Evolutionary conservation across 2,329 filamentous ascomycete genomes (phyloP).

Genomic region (Neonectria hederae): DNA sequence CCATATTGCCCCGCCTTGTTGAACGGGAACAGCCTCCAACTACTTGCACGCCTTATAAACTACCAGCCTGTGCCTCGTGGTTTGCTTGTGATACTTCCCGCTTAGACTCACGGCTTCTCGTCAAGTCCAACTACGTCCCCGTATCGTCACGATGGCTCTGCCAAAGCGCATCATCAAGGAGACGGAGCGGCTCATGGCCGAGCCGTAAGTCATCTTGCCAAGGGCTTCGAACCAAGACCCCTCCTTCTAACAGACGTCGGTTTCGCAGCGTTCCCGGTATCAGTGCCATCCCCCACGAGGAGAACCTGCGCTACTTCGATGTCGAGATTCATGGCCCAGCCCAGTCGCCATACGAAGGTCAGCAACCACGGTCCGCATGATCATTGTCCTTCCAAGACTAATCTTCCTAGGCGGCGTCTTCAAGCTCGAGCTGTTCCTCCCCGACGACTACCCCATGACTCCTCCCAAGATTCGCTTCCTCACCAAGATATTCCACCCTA

Average conservation of each 20-base stretch:
- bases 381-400: slow-evolving; percentile 9
- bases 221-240: slow-evolving; percentile 19
- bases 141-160: slow-evolving; percentile 67
- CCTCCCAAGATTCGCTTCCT: slow-evolving; percentile 98
- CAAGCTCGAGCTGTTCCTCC: slow-evolving; percentile 96
- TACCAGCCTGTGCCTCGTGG: background rate
- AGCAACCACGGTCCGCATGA: slow-evolving; percentile 33
- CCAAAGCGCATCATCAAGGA: slow-evolving; percentile 99
- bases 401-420: slow-evolving; percentile 75
- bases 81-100: background rate
- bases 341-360: slow-evolving; percentile 95
- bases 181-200: slow-evolving; percentile 95
- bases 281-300: slow-evolving; percentile 93
- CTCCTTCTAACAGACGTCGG: slow-evolving; percentile 32
- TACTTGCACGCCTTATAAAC: slow-evolving; percentile 7
- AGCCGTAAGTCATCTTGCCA: slow-evolving; percentile 74
- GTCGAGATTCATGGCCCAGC: slow-evolving; percentile 94
- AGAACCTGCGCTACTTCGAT: slow-evolving; percentile 98
- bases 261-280: slow-evolving; percentile 86
- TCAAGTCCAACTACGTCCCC: background rate
- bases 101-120: background rate
- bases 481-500: slow-evolving; percentile 99
- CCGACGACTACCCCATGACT: slow-evolving; percentile 99
- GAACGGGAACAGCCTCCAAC: slow-evolving; percentile 7
- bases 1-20: slow-evolving; percentile 14